Conservation (phyloP, 106 monocot genomes). For the Amphibolis antarctica region DNA sequence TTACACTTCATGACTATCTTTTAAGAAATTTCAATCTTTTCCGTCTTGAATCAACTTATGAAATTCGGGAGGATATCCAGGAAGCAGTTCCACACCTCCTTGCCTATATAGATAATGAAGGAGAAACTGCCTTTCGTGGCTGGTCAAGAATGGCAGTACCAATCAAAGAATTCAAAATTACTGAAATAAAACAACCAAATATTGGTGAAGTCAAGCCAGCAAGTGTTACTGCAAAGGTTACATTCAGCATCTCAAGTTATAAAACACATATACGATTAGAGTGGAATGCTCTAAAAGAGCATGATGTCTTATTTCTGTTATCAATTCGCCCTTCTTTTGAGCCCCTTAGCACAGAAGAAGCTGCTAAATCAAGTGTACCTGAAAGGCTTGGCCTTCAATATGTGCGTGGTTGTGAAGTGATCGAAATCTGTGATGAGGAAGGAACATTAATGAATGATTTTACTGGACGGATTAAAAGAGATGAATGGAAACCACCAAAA, state of each 20-base stretch:
- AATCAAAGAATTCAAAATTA: conserved; percentile 67
- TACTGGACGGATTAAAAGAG: conserved; percentile 90
- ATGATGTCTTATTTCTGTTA: conserved; percentile 93
- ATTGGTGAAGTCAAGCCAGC: conserved; percentile 96
- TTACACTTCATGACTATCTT: conserved; percentile 95
- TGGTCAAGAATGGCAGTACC: conserved; percentile 99
- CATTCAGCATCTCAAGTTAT: conserved; percentile 88
- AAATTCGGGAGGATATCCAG: conserved; percentile 99
- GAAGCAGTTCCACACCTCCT: conserved; percentile 96
- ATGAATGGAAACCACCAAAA: conserved; percentile 99
- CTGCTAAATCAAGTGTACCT: conserved; percentile 73
- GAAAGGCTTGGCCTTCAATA: conserved; percentile 88
- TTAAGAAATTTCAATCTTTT: conserved; percentile 97
- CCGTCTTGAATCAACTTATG: conserved; percentile 96
- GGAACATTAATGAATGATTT: conserved; percentile 99
- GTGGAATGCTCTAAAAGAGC: conserved; percentile 93
- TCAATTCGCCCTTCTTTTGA: conserved; percentile 97
- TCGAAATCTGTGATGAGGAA: conserved; percentile 91
- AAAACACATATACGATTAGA: conserved; percentile 82
- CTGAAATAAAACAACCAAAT: conserved; percentile 87
- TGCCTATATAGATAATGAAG: conserved; percentile 88
- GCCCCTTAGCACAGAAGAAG: conserved; percentile 85
- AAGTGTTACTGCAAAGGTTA: conserved; percentile 80
- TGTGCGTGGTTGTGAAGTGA: conserved; percentile 96
- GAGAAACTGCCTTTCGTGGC: conserved; percentile 91